Base-by-base conservation (phyloP, 1,284 basidiomycete species). In the Apiotrichum gracile region DNA sequence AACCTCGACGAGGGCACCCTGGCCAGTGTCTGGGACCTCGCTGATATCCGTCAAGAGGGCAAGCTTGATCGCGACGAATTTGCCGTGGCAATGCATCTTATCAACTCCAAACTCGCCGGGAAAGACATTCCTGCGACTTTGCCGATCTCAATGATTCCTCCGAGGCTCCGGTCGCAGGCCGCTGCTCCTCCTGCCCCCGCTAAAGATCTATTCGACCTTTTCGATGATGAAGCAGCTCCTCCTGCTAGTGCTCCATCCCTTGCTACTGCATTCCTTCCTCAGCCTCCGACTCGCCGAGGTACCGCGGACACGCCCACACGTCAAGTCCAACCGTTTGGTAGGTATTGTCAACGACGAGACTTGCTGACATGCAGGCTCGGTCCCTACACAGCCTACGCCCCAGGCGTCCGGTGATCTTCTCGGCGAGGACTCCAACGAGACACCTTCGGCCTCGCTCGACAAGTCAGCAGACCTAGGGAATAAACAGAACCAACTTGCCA, bases 81-180 rank as follows among this genome's bases (percentile, higher is more conserved):
- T 73, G 94, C 96, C 3, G 87, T 98, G 39, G 96, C 93, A 4
- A 86, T 97, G 85, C 84, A 94, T 74, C 81, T 99, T 44, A 97
- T 99, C 68, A 89, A 91, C 72, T 82, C 82, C 63, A 91, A 87
- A 70, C 77, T 97, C 2, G 80, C 83, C 2, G 94, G 94, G n/a
- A 84, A 84, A 58, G 85, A 88, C 1, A 74, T 94, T 24, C 96
- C 96, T 0, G 58, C 78, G 0, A 74, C 78, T 24, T 79, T 98
- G 17, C 91, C 92, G 1, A 69, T 73, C 24, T 82, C 83, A 34
- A 79, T 98, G 40, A 73, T 97, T 12, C 94, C 96, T 5, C 92
- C 92, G 0, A 62, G 63, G 1, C 55, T 76, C 13, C 65, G 75
- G 54, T 52, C 37, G 53, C 25, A 49, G 16, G 40, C 24, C 4